Percentiles rank a stretch among this genome's conserved stretches.
Conservation (phyloP, 352 stramenopile genomes). For the Pythium aphanidermatum region DNA sequence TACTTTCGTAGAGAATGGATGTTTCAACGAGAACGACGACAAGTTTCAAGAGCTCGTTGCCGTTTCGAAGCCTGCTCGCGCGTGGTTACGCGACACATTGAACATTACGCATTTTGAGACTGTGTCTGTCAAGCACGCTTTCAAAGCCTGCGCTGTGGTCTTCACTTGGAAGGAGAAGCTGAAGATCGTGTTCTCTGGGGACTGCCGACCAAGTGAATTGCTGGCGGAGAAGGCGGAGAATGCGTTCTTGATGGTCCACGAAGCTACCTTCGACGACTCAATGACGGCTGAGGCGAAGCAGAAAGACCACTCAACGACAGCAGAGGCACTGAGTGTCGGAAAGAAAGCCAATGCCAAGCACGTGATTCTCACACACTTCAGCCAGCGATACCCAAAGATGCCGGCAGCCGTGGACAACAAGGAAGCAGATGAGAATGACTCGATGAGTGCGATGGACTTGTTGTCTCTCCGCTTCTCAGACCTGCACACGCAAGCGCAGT, state of each 20-base stretch:
- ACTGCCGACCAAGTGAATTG: conserved; percentile 88
- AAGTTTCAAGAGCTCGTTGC: conserved; percentile 28
- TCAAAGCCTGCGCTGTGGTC: conserved; percentile 88
- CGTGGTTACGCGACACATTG: conserved; percentile 34
- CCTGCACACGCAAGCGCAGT: conserved; percentile 38
- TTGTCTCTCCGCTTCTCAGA: conserved; percentile 64
- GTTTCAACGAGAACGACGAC: conserved; percentile 56
- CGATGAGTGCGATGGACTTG: conserved; percentile 67
- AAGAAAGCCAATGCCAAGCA: conserved; percentile 68
- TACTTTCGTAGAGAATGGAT: conserved; percentile 87
- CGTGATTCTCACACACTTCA: conserved; percentile 96
- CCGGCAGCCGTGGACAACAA: conserved; percentile 30
- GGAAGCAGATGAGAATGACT: conserved; percentile 15
- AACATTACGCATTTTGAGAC: conserved; percentile 49
- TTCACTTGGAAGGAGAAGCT: conserved; percentile 55
- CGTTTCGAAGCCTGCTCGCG: conserved; percentile 28
- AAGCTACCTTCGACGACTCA: conserved; percentile 97
- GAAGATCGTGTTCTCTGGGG: conserved; percentile 92
- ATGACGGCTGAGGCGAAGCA: conserved; percentile 89
- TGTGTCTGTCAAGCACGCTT: conserved; percentile 86
- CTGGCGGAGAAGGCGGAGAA: conserved; percentile 47
- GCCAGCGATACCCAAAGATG: conserved; percentile 81
- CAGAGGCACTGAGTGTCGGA: conserved; percentile 88
- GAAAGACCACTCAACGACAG: conserved; percentile 94
- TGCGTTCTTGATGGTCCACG: conserved; percentile 93